Evolutionary conservation across 495 filamentous ascomycete genomes (phyloP).

Genomic region (Pyrenopolyporus hunteri): DNA sequence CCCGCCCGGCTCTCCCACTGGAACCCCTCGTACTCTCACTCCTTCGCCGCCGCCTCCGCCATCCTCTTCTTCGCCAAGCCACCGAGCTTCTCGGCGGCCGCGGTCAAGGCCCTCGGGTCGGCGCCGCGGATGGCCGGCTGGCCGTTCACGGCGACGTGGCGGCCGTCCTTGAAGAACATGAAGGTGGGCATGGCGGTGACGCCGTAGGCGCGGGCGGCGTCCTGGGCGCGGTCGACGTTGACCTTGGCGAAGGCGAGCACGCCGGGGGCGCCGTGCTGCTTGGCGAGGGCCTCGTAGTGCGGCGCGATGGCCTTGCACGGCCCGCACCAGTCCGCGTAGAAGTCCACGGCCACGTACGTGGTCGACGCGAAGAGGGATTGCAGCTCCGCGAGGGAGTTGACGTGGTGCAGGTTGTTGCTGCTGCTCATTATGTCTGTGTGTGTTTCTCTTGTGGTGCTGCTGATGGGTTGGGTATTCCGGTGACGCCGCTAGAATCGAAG

Average conservation of each 20-base stretch:
- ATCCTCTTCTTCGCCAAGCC: slow-evolving; percentile 43
- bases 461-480: too few relatives aligned
- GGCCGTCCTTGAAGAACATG: slow-evolving; percentile 78
- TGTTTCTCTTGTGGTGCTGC: not conserved
- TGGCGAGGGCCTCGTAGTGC: slow-evolving; percentile 59
- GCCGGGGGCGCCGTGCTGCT: slow-evolving; percentile 46
- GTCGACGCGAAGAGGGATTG: slow-evolving; percentile 41
- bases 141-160: slow-evolving; percentile 66
- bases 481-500: too few relatives aligned
- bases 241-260: slow-evolving; percentile 64
- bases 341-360: slow-evolving; percentile 53
- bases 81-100: slow-evolving; percentile 43
- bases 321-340: slow-evolving; percentile 69
- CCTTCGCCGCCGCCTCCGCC: too few relatives aligned
- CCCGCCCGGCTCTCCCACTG: too few relatives aligned
- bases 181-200: slow-evolving; percentile 78
- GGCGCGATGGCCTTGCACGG: slow-evolving; percentile 74
- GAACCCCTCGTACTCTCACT: too few relatives aligned
- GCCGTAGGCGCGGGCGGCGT: slow-evolving; percentile 52
- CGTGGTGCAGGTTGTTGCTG: slow-evolving; percentile 36
- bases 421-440: slow-evolving; percentile 22
- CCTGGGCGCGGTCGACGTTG: slow-evolving; percentile 60
- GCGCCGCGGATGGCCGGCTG: slow-evolving; percentile 45
- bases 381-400: slow-evolving; percentile 43
- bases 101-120: slow-evolving; percentile 41